Evolutionary conservation across 352 stramenopile species (phyloP), one percentile per base, ranked within the genome.

Genomic region (Pythium folliculosum): DNA sequence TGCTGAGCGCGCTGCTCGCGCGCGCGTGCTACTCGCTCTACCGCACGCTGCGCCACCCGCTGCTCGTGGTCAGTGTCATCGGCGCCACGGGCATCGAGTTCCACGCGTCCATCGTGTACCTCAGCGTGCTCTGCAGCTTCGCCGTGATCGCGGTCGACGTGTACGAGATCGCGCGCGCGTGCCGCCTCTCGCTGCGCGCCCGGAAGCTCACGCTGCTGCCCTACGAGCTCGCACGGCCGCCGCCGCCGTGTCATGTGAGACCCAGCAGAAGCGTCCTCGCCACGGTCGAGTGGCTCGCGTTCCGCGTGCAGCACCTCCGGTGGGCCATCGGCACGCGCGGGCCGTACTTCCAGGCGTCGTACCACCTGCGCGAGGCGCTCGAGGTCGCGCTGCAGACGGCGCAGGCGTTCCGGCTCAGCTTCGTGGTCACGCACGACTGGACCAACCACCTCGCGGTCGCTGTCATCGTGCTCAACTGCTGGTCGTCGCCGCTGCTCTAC

Each of bases 401-500:
- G 8, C 61, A 68, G 37, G 51, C 51, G 13, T 68, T 57, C 52
- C 53, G 43, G 13, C 30, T 70, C 45, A 64, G 63, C 56, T 64
- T 23, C 48, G n/a, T 64, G 7, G 50, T 59, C 35, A 32, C 63
- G 16, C 45, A 53, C 47, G n/a, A 44, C 5, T 70, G 63, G 63
- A 30, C 54, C 21, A 70, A 70, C 21, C 55, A 70, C 19, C 55
- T 64, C 25, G 32, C 56, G 23, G 35, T 22, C 10, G 21, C 56
- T 17, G 40, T 65, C 17, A 56, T 64, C 50, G 37, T 64, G 35
- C 49, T 70, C 55, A 70, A 65, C 40, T 57, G 48, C 23, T 55
- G 55, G 56, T 62, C 64, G 13, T 58, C 64, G 19, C 55, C 55
- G 10, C 32, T 64, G 1, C 25, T 70, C 5, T 60, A 61, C 40